Evolutionary conservation across 306 rosid species (phyloP), one percentile per base, ranked within the genome.

Genomic region (Canavalia gladiata): DNA sequence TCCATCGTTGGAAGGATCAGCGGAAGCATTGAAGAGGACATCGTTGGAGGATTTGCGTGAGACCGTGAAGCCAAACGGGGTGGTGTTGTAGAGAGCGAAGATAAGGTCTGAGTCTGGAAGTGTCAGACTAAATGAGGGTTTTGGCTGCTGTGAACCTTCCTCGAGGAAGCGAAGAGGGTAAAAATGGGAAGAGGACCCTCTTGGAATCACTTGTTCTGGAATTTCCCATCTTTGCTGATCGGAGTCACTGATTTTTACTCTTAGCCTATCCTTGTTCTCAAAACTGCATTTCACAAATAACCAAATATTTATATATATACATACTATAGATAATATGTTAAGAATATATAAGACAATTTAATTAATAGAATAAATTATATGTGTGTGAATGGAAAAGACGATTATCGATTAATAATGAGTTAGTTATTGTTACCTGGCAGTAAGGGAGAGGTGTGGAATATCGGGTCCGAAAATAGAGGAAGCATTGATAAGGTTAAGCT

Each of bases 61-160:
- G 43, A 94, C 55, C 0, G 91, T 68, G 89, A 92, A 94, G 47
- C 97, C 92, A 51, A 91, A 94, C 0, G 98, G 97, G 12, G 89
- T 73, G 66, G 90, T 91, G 89, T 86, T 77, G 78, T 66, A 81
- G 75, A 94, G 96, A 41, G 87, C 84, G 90, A 92, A 85, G 79
- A 84, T 31, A 45, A 92, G 85, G 65, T 94, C 97, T 35, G 97
- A 90, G 59, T 35, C 5, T 34, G 93, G 86, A n/a, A 84, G 6
- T 60, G 84, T 74, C 25, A 86, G 66, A 60, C 25, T 11, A 4
- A 42, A 2, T 33, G 62, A 37, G 47, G 25, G 25, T n/a, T 12
- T 5, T 73, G 33, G 70, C 4, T 33, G 50, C 64, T 12, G 52
- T 25, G 31, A 52, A 37, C 13, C 51, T 39, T 66, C 56, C 30